phyloP scores from a whole-genome alignment of 257 asterid species.

The Ocimum tenuiflorum region DNA sequence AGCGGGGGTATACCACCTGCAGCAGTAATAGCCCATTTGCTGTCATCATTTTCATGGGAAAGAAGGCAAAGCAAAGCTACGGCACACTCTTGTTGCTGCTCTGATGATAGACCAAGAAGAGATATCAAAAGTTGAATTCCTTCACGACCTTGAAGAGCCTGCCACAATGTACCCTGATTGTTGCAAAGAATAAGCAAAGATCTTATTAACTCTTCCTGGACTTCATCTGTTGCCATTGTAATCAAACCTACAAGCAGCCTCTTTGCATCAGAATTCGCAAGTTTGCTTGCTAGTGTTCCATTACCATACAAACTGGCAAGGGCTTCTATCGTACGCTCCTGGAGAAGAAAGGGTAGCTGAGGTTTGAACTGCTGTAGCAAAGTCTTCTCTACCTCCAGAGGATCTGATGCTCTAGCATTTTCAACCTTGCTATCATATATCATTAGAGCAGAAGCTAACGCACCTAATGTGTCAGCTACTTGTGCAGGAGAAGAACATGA shows the following conservation, averaged over 20 bases:
- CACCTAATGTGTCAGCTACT: conserved; percentile 93
- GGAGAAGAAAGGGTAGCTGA: conserved; percentile 58
- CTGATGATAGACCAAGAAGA: conserved; percentile 96
- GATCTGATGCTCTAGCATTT: conserved; percentile 72
- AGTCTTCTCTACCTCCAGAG: conserved; percentile 81
- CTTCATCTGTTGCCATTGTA: conserved; percentile 87
- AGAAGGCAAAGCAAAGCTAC: conserved; percentile 90
- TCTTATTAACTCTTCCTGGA: conserved; percentile 82
- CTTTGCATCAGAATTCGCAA: conserved; percentile 87
- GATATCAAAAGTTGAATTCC: conserved; percentile 96
- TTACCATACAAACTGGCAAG: conserved; percentile 98
- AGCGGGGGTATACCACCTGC: conserved; percentile 99
- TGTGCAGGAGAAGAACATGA: conserved; percentile 93
- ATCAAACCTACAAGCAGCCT: conserved; percentile 85
- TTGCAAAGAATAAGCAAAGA: conserved; percentile 83
- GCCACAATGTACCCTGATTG: conserved; percentile 88
- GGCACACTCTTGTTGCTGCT: conserved; percentile 99
- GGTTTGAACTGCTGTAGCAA: conserved; percentile 72
- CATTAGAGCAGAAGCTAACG: conserved; percentile 97
- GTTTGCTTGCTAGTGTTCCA: conserved; percentile 58
- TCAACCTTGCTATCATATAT: conserved; percentile 87
- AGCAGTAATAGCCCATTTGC: conserved; percentile 99
- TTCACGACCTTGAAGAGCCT: conserved; percentile 96
- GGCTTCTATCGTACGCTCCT: conserved; percentile 96
- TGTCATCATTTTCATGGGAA: conserved; percentile 87